These are phyloP conservation scores for Cyberlindnera misumaiensis DNA, from an alignment of 805 yeast species.

Conservation along the genomic window DNA sequence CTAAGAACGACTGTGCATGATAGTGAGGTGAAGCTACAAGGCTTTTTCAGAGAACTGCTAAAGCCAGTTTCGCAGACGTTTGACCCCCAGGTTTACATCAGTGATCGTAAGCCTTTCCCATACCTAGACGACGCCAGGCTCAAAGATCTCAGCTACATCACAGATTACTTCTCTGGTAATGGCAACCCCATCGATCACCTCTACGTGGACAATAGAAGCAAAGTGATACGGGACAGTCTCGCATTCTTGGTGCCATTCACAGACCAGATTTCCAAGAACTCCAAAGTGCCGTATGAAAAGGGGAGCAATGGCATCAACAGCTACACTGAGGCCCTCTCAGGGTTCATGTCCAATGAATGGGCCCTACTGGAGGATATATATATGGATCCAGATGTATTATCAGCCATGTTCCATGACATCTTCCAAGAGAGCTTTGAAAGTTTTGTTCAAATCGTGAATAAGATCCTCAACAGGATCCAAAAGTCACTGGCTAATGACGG, in stretches of 20 bases:
- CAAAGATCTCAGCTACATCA: constrained; percentile 34
- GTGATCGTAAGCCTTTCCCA: constrained; percentile 35
- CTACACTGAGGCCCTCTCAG: constrained; percentile 46
- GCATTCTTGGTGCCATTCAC: constrained; percentile 41
- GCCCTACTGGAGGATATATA: constrained; percentile 39
- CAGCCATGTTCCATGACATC: constrained; percentile 26
- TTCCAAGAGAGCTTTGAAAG: constrained; percentile 31
- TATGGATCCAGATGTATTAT: constrained; percentile 25
- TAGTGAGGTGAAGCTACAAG: constrained; percentile 49
- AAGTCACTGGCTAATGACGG: constrained; percentile 41
- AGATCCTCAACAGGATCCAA: constrained; percentile 34
- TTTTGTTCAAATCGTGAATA: constrained; percentile 31
- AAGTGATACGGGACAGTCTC: constrained; percentile 36
- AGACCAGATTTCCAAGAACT: constrained; percentile 29
- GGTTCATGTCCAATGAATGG: constrained; percentile 43
- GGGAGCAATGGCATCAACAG: constrained; percentile 52
- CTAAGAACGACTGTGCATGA: constrained; percentile 48
- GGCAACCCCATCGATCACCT: constrained; percentile 27
- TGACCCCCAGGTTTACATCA: constrained; percentile 37
- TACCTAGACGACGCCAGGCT: constrained; percentile 29
- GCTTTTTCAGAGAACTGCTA: constrained; percentile 41
- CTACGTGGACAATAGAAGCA: constrained; percentile 35
- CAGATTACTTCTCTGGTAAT: constrained; percentile 37
- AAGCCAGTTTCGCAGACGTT: constrained; percentile 34
- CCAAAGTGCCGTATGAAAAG: constrained; percentile 48